These are phyloP conservation scores for Penicillium sp. DNA, from an alignment of 2,329 filamentous ascomycete species.

Conservation along the genomic window DNA sequence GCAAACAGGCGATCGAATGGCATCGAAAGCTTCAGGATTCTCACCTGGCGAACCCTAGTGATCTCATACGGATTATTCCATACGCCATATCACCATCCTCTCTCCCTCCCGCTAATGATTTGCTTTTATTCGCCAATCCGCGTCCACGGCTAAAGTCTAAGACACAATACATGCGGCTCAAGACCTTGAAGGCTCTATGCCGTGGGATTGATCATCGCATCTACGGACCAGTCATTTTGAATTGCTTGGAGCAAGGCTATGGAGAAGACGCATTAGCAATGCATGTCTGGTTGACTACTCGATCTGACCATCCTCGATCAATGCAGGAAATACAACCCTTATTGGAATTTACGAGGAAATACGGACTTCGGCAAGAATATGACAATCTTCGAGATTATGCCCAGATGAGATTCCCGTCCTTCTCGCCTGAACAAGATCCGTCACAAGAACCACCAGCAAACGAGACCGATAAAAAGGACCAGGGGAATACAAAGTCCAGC, in stretches of 20 bases:
- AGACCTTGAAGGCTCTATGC: constrained; percentile 46
- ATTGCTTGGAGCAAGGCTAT: constrained; percentile 39
- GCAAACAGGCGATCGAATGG: constrained; percentile 35
- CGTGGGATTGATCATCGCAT: constrained; percentile 38
- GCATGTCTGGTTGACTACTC: constrained; percentile 47
- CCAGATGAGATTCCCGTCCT: background rate
- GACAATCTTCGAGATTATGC: constrained; percentile 6
- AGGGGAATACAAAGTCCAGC: constrained; percentile 3
- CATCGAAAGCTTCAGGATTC: constrained; percentile 39
- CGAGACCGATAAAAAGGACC: background rate
- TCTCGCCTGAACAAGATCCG: background rate
- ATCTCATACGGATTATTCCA: constrained; percentile 32
- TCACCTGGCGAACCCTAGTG: constrained; percentile 31
- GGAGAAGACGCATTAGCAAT: constrained; percentile 45
- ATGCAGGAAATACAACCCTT: constrained; percentile 42
- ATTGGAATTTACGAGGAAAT: constrained; percentile 39
- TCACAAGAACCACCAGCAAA: background rate
- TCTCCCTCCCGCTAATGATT: background rate
- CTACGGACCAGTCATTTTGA: constrained; percentile 46
- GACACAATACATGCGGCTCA: constrained; percentile 25
- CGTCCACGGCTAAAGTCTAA: background rate
- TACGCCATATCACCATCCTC: constrained; percentile 21
- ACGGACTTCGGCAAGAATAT: constrained; percentile 28
- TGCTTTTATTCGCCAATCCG: background rate
- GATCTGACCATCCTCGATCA: constrained; percentile 44